Percentiles rank a stretch among this genome's conserved stretches.
phyloP scores from a whole-genome alignment of 164 flowering plant species.

The Taxillus chinensis region DNA sequence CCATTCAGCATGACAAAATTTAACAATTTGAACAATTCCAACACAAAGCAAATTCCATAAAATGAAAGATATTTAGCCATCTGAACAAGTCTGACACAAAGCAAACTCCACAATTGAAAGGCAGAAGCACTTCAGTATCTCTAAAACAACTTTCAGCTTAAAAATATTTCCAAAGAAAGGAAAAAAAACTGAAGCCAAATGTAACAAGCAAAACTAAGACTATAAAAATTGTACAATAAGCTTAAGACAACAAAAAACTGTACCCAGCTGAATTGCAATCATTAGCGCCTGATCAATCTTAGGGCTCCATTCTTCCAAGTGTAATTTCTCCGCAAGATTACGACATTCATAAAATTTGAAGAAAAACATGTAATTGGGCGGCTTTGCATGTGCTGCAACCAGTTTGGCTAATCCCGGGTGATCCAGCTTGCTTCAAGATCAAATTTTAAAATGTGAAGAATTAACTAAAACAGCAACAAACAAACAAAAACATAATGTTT shows the following conservation, averaged over 20 bases:
- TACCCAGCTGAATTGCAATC: slow-evolving; percentile 52
- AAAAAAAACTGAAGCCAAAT: no score
- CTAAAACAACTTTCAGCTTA: no score
- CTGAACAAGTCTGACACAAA: no score
- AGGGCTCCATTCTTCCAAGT: slow-evolving; percentile 74
- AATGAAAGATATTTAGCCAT: no score
- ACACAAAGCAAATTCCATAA: no score
- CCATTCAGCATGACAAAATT: no score
- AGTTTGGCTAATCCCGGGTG: slow-evolving; percentile 69
- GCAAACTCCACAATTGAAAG: no score
- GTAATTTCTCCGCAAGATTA: slow-evolving; percentile 56
- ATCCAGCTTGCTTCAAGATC: slow-evolving; percentile 49
- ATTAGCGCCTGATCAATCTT: slow-evolving; percentile 34
- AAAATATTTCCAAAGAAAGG: no score
- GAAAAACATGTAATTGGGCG: slow-evolving; percentile 87
- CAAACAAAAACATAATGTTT: no score
- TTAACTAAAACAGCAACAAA: no score
- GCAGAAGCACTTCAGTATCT: no score
- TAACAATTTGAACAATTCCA: no score
- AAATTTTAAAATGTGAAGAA: background rate
- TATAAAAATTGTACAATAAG: background rate
- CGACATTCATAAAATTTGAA: slow-evolving; percentile 49
- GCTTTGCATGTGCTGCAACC: slow-evolving; percentile 83
- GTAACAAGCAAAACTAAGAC: background rate
- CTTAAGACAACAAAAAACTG: background rate